These are phyloP conservation scores for Lepiota venenata DNA, from an alignment of 768 basidiomycete species.

Conservation along the genomic window DNA sequence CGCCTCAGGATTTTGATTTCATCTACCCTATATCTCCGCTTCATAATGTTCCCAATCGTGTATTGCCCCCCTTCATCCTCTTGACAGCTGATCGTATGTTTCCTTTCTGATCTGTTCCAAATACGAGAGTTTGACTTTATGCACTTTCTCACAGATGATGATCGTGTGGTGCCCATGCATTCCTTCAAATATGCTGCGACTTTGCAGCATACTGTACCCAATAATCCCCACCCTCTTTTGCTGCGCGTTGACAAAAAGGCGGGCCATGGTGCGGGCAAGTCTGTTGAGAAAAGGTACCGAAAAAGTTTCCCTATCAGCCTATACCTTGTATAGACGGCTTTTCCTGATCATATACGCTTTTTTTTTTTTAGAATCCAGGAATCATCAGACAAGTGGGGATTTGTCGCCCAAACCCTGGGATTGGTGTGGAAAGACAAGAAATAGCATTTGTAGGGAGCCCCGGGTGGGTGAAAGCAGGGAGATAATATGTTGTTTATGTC, in stretches of 20 bases:
- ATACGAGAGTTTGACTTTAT: not conserved
- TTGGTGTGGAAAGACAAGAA: conserved; percentile 32
- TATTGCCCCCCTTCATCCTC: conserved; percentile 69
- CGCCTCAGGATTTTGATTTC: conserved; percentile 71
- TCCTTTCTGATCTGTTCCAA: conserved; percentile 1
- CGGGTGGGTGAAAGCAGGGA: not conserved
- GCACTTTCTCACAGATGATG: conserved; percentile 55
- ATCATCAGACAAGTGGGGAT: conserved; percentile 74
- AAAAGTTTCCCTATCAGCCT: not conserved
- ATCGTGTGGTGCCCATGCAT: conserved; percentile 84
- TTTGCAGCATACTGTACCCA: conserved; percentile 60
- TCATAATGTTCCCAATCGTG: conserved; percentile 66
- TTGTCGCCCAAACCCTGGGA: conserved; percentile 66
- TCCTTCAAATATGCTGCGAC: conserved; percentile 82
- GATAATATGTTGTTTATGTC: too few relatives aligned
- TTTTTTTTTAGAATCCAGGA: conserved; percentile 59
- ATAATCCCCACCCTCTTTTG: conserved; percentile 72
- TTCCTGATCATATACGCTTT: not conserved
- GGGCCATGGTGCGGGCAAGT: conserved; percentile 80
- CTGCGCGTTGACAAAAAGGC: conserved; percentile 78
- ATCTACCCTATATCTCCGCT: conserved; percentile 77
- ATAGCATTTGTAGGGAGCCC: not conserved
- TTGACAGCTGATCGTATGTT: conserved; percentile 78
- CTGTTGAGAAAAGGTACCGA: conserved; percentile 60
- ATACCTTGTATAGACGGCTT: not conserved